Base-by-base conservation (phyloP, 495 filamentous ascomycete genomes). In the Penicillium steckii region DNA sequence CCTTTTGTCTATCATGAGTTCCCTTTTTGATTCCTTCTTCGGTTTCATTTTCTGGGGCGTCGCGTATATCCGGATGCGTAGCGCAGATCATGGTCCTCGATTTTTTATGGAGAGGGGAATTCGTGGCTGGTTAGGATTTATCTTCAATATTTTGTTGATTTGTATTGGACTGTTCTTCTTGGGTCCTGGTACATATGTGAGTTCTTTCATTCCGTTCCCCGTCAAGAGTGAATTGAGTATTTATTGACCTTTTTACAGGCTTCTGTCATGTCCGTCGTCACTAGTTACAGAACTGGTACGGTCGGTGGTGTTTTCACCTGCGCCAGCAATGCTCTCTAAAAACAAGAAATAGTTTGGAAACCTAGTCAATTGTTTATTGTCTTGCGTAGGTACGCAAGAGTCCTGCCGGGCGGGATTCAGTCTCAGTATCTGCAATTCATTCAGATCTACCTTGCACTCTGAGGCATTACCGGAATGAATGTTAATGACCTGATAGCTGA, bases 31-130 rank as follows among this genome's bases (percentile, higher is more conserved):
- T 67, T 90, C 87, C 21, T 95, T 94, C 74, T 95, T 95, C 53
- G 90, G 90, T 15, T 95, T 93, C 72, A 93, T 95, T 60, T 95
- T 94, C 78, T 95, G 90, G 90, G 90, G 90, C 24, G 81, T 89
- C 4, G 90, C 90, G 1, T 95, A 94, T 64, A 77, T 94, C 54
- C 83, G 88, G 25, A 91, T 95, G 90, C 77, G 90, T 13, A 65
- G 70, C 35, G 85, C 78, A 0, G 88, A 93, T 49, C 76, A 87
- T 53, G 82, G 85, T 3, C 72, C 81, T 3, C 67, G 69, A 1
- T 85, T 87, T 46, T 78, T 82, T 22, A 83, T 74, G 60, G 70
- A 75, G 0, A 73, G 82, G 30, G 83, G 82, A 21, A 53, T 85
- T 25, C 78, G 81, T 6, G 86, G 88, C 9, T 85, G 78, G 68